Percentiles rank a stretch among this genome's conserved stretches.
Conservation (phyloP, 169 alveolate species). For the Plasmodium vinckei region DNA sequence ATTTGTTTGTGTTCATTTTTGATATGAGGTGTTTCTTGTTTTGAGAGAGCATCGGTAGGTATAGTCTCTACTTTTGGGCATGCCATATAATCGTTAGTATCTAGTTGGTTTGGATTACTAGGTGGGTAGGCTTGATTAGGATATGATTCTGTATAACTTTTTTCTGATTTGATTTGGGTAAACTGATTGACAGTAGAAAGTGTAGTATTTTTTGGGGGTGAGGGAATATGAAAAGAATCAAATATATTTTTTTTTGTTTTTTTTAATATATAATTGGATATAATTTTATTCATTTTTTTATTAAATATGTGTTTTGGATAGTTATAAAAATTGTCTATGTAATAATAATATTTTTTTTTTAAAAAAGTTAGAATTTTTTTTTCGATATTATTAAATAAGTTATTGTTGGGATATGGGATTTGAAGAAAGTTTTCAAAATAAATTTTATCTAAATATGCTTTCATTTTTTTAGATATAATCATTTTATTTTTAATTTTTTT, state of each 20-base stretch:
- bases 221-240: no score
- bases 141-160: no score
- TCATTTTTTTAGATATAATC: background rate
- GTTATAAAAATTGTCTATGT: slow-evolving; percentile 35
- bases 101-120: no score
- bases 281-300: background rate
- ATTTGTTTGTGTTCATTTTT: background rate
- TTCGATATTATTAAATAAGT: slow-evolving; percentile 23
- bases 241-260: slow-evolving; percentile 24
- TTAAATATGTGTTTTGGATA: slow-evolving; percentile 16
- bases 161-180: no score
- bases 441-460: slow-evolving; percentile 31
- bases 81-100: no score
- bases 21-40: background rate
- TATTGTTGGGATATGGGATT: background rate
- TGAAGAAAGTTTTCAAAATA: slow-evolving; percentile 41
- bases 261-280: slow-evolving; percentile 34
- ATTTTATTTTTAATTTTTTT: background rate
- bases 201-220: no score
- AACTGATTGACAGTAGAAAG: no score
- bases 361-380: slow-evolving; percentile 28
- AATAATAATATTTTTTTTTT: slow-evolving; percentile 23
- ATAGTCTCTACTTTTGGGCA: no score
- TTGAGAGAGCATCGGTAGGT: no score
- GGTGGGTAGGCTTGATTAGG: no score